phyloP scores from a whole-genome alignment of 2,329 filamentous ascomycete species.

The Colletotrichum aenigma region DNA sequence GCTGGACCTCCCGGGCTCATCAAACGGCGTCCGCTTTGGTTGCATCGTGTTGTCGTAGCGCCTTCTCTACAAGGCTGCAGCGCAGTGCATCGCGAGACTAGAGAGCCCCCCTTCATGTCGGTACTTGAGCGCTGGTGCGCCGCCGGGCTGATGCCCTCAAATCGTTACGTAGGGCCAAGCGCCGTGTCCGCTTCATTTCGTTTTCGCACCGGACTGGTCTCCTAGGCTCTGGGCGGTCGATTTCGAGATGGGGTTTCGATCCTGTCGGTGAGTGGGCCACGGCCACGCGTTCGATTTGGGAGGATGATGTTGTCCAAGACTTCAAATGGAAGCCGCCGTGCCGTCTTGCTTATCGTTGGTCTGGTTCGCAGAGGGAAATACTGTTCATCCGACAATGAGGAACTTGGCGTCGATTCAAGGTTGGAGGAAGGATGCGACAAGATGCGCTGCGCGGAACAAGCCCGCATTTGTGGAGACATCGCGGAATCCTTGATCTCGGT shows the following conservation, averaged over 20 bases:
- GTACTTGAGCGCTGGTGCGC: background rate
- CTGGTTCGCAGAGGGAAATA: background rate
- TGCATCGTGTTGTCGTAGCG: background rate
- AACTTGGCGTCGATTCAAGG: background rate
- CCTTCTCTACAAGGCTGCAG: background rate
- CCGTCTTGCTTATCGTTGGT: background rate
- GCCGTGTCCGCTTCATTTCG: background rate
- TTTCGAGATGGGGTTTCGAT: background rate
- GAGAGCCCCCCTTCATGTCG: background rate
- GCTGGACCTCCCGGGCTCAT: background rate
- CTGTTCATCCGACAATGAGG: background rate
- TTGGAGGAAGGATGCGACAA: background rate
- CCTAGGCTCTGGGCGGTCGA: background rate
- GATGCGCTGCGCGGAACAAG: background rate
- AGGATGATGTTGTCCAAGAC: constrained; percentile 13
- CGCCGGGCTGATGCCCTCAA: background rate
- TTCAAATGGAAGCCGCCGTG: background rate
- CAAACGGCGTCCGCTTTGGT: background rate
- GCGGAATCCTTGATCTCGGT: background rate
- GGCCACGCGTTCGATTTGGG: background rate
- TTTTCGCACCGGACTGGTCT: background rate
- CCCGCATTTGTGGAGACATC: background rate
- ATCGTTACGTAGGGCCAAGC: background rate
- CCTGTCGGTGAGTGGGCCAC: background rate
- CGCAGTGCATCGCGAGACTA: background rate